A percentile compares a stretch with the other conserved stretches of the same genome.
phyloP scores from a whole-genome alignment of 2,329 filamentous ascomycete genomes.

The Xylariaceae sp. region DNA sequence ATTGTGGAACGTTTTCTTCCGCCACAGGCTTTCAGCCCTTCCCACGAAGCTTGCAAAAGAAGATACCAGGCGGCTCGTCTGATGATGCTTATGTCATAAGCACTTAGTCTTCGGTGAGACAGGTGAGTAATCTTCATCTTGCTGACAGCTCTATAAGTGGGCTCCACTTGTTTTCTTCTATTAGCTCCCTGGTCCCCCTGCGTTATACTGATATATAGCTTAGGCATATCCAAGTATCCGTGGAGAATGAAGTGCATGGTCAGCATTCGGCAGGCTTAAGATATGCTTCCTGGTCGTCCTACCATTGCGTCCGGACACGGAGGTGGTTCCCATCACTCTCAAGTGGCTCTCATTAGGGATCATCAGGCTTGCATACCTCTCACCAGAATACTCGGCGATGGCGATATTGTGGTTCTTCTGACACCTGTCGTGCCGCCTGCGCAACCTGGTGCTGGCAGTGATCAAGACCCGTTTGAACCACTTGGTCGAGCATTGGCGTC shows the following conservation, averaged over 20 bases:
- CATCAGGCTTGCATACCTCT: constrained; percentile 49
- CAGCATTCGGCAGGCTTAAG: constrained; percentile 30
- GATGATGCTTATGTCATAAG: constrained; percentile 32
- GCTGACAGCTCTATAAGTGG: constrained; percentile 18
- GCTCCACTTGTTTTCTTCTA: constrained; percentile 1
- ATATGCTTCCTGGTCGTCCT: constrained; percentile 38
- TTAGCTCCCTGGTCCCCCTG: constrained; percentile 9
- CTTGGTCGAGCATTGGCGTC: constrained; percentile 65
- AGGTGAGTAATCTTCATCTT: constrained; percentile 26
- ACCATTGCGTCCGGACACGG: constrained; percentile 33
- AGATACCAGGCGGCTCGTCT: constrained; percentile 8
- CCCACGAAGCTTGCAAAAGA: constrained; percentile 16
- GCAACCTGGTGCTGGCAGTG: constrained; percentile 44
- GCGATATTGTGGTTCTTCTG: constrained; percentile 62
- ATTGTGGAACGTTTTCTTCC: constrained; percentile 27
- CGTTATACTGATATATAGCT: constrained; percentile 21
- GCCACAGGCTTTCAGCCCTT: constrained; percentile 19
- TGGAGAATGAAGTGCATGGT: constrained; percentile 30
- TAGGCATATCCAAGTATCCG: constrained; percentile 23
- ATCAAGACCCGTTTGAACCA: constrained; percentile 71
- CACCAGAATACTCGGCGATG: constrained; percentile 47
- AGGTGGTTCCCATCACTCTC: constrained; percentile 34
- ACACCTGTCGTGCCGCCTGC: constrained; percentile 58
- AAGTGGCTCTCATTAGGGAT: constrained; percentile 35
- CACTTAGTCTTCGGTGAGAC: constrained; percentile 21